phyloP scores from a whole-genome alignment of 2,329 filamentous ascomycete genomes.

The Exophiala mesophila region DNA sequence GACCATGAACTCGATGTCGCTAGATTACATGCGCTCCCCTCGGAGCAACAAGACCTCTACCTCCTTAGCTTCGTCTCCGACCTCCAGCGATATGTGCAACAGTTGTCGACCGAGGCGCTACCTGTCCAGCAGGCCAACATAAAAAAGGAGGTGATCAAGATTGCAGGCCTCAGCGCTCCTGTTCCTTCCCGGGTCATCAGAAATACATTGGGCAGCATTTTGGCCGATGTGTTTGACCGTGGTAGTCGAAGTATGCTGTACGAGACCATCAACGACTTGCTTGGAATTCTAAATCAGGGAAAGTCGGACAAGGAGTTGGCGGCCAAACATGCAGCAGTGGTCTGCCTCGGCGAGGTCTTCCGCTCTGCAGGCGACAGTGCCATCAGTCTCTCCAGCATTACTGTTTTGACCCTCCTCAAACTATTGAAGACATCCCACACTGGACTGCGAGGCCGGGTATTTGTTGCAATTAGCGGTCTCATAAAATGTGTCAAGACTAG shows the following conservation, averaged over 20 bases:
- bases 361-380: constrained; percentile 90
- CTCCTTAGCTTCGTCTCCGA: constrained; percentile 83
- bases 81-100: constrained; percentile 72
- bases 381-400: constrained; percentile 72
- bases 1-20: constrained; percentile 70
- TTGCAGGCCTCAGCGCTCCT: constrained; percentile 76
- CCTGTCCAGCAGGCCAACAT: constrained; percentile 85
- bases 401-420: constrained; percentile 68
- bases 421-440: constrained; percentile 77
- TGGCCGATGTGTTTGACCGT: constrained; percentile 73
- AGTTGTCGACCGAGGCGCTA: constrained; percentile 70
- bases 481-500: constrained; percentile 68
- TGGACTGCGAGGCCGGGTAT: constrained; percentile 73
- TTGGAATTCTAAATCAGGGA: constrained; percentile 64
- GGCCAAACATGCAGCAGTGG: constrained; percentile 79
- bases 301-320: constrained; percentile 75
- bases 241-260: constrained; percentile 90
- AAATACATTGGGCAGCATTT: constrained; percentile 79
- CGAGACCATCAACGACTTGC: constrained; percentile 87
- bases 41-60: constrained; percentile 94
- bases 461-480: constrained; percentile 70
- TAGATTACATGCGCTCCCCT: constrained; percentile 82
- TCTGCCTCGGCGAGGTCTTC: constrained; percentile 84
- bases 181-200: constrained; percentile 82
- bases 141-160: constrained; percentile 90